A percentile compares a stretch with the other conserved stretches of the same genome.
phyloP scores from a whole-genome alignment of 768 basidiomycete species.

The Goffeauzyma gilvescens region DNA sequence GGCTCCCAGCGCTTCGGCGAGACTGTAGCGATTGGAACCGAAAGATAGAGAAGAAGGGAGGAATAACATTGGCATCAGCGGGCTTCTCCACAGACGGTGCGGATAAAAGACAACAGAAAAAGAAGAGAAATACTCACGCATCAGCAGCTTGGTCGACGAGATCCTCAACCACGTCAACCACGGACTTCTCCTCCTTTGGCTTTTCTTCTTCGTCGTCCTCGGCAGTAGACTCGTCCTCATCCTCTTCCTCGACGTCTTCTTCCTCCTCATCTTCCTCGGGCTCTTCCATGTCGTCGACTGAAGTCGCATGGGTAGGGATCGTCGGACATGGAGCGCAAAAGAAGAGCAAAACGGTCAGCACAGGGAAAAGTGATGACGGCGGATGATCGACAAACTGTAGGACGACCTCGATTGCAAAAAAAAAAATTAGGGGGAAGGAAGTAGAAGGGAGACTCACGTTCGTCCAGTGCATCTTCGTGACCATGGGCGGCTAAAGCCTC shows the following conservation, averaged over 20 bases:
- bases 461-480: conserved; percentile 65
- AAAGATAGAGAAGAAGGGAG: too few species aligned
- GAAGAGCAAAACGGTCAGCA: neutral
- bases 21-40: too few species aligned
- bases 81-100: too few species aligned
- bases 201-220: conserved; percentile 13
- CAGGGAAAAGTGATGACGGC: neutral
- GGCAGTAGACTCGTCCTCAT: conserved; percentile 21
- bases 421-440: too few species aligned
- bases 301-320: too few species aligned
- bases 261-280: conserved; percentile 47
- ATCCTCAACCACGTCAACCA: neutral
- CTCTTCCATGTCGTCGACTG: conserved; percentile 52
- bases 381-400: neutral
- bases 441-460: conserved; percentile 31
- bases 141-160: too few species aligned
- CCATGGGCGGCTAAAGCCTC: conserved; percentile 34
- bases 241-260: conserved; percentile 42
- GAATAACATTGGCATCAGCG: too few species aligned
- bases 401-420: too few species aligned
- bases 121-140: neutral
- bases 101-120: neutral
- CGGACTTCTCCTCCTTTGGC: neutral
- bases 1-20: too few species aligned
- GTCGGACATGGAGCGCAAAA: too few species aligned